phyloP scores from a whole-genome alignment of 2,329 filamentous ascomycete species.

The Alternaria alternata region DNA sequence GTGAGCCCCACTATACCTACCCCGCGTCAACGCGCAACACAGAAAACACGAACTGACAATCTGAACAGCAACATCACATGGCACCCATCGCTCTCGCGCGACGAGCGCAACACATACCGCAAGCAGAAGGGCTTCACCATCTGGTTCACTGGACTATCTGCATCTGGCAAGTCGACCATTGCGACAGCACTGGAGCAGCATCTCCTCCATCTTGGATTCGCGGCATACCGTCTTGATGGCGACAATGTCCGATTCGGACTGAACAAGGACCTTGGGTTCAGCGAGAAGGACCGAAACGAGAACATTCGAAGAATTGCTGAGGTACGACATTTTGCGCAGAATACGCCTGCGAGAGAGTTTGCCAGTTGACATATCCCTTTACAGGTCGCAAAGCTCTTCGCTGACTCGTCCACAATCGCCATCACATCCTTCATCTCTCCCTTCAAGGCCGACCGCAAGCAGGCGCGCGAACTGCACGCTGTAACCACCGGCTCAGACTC shows the following conservation, averaged over 20 bases:
- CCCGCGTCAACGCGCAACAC: conserved; percentile 26
- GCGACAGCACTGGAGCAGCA: conserved; percentile 97
- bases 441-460: conserved; percentile 84
- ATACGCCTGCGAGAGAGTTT: background rate
- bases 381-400: conserved; percentile 92
- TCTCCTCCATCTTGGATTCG: conserved; percentile 82
- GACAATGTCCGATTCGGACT: conserved; percentile 98
- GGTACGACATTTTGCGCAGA: conserved; percentile 44
- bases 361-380: background rate
- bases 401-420: conserved; percentile 84
- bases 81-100: conserved; percentile 81
- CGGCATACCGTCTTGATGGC: conserved; percentile 93
- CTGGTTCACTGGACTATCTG: conserved; percentile 97
- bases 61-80: conserved; percentile 82
- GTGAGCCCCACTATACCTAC: conserved; percentile 40
- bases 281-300: conserved; percentile 91
- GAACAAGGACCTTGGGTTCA: conserved; percentile 97
- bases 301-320: conserved; percentile 97
- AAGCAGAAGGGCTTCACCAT: conserved; percentile 91
- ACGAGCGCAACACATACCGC: conserved; percentile 76
- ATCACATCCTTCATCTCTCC: conserved; percentile 98
- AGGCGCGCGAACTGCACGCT: conserved; percentile 82
- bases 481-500: conserved; percentile 63
- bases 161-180: conserved; percentile 96
- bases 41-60: conserved; percentile 19